Percentiles rank a stretch among this genome's conserved stretches.
These are phyloP conservation scores for Aspergillus diversus DNA, from an alignment of 495 filamentous ascomycete genomes.

Conservation along the genomic window DNA sequence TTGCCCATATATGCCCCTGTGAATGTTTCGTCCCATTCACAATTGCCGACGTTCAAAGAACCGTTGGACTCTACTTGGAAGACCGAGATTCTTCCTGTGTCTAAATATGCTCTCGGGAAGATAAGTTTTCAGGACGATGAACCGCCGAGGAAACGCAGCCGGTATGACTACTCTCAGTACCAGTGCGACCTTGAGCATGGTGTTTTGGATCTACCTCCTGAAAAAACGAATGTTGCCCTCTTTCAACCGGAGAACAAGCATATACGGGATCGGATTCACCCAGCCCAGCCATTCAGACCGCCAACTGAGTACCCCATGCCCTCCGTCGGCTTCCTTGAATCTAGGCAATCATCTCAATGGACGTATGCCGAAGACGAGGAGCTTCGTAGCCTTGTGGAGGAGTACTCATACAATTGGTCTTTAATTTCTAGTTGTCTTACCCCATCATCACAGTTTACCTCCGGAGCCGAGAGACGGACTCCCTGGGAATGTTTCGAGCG, in stretches of 20 bases:
- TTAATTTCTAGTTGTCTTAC: constrained; percentile 80
- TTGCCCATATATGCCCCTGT: constrained; percentile 78
- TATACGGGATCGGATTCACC: constrained; percentile 87
- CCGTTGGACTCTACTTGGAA: constrained; percentile 73
- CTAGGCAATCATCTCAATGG: constrained; percentile 85
- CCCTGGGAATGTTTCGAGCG: constrained; percentile 99
- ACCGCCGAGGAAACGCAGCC: constrained; percentile 73
- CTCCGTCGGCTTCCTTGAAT: constrained; percentile 84
- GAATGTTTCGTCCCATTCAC: constrained; percentile 56
- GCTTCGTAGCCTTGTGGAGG: constrained; percentile 78
- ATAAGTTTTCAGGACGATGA: constrained; percentile 68
- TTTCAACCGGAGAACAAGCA: constrained; percentile 89
- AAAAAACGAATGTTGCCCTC: constrained; percentile 77
- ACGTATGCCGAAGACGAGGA: constrained; percentile 86
- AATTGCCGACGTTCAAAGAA: constrained; percentile 57
- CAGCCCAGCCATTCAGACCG: constrained; percentile 91
- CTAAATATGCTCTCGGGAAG: constrained; percentile 82
- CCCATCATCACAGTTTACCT: constrained; percentile 73
- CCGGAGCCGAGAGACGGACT: constrained; percentile 85
- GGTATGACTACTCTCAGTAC: constrained; percentile 72
- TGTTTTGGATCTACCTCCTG: constrained; percentile 62
- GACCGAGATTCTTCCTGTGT: constrained; percentile 77
- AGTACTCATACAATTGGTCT: constrained; percentile 97
- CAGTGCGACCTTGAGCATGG: constrained; percentile 63
- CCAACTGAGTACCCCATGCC: constrained; percentile 90